Base-by-base conservation (phyloP, 2,329 filamentous ascomycete genomes). In the Pseudogymnoascus sp. region DNA sequence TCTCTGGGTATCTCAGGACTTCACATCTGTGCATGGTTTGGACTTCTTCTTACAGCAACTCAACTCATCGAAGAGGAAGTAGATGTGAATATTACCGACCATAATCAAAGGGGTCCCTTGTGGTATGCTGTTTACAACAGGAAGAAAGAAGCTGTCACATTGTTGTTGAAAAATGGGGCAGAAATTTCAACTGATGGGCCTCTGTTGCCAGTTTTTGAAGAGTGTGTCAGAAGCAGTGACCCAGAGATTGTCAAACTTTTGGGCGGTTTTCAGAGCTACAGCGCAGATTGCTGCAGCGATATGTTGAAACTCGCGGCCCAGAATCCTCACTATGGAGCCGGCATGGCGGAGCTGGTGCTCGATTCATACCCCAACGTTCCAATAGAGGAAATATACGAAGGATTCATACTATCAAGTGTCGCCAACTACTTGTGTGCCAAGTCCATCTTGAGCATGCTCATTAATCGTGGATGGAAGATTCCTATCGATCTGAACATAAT, bases 21-120 rank as follows among this genome's bases (percentile, higher is more conserved):
- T 31, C 47, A 56, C 47, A 56, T 56, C 8, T 56, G n/a, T 7
- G 47, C 47, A 18, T 56, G 47, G 47, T 56, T 56, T 56, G 47
- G 47, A 33, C 47, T 56, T 18, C 25, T 18, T 18, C 31, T 6
- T 18, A 18, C 10, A 12, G 25, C 25, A 31, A 56, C 7, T 33
- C 47, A 56, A 33, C 47, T 56, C 25, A 18, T 56, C 25, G 47
- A 56, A 56, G 25, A 33, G 2, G 8, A 33, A 7, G 5, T 18
- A 11, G 25, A 56, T 31, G 47, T 56, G 25, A 18, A 56, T 18
- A 31, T 56, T 18, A 4, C 12, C 25, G 47, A 56, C 14, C 10
- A 56, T 1, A 56, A 56, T 33, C n/a, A 56, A 31, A 56, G 47
- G 10, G 10, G 25, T 4, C 47, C 47, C 10, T 56, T 56, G n/a